These are phyloP conservation scores for Alternaria consortialis DNA, from an alignment of 2,329 filamentous ascomycete genomes.

Conservation along the genomic window DNA sequence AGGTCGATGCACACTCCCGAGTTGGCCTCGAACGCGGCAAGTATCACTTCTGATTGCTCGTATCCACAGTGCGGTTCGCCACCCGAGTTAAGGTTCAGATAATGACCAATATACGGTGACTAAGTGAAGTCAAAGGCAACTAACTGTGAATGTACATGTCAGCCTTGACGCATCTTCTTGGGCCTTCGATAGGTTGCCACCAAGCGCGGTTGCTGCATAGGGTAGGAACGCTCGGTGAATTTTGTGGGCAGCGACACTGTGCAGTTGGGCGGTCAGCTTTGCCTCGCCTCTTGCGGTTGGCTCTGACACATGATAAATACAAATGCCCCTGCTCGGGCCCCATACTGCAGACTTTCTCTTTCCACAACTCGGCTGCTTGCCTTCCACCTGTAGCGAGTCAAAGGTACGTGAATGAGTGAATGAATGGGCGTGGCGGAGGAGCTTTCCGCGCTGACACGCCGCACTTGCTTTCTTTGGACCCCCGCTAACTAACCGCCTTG, in stretches of 20 bases:
- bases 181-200: slow-evolving; percentile 45
- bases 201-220: slow-evolving; percentile 22
- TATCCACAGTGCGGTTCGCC: slow-evolving; percentile 17
- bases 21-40: slow-evolving; percentile 26
- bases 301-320: slow-evolving; percentile 36
- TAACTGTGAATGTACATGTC: slow-evolving; percentile 35
- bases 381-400: slow-evolving; percentile 14
- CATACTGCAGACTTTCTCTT: slow-evolving; percentile 9
- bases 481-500: slow-evolving; percentile 43
- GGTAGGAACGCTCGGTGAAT: slow-evolving; percentile 42
- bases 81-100: slow-evolving; percentile 16
- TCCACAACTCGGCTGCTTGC: slow-evolving; percentile 12
- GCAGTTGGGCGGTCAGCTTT: slow-evolving; percentile 26
- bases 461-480: slow-evolving; percentile 43
- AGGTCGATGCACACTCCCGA: slow-evolving; percentile 8
- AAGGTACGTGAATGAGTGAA: slow-evolving; percentile 32
- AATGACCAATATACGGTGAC: slow-evolving; percentile 29
- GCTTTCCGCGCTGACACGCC: slow-evolving; percentile 48
- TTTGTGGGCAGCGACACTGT: slow-evolving; percentile 27
- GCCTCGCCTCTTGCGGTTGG: slow-evolving; percentile 30
- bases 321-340: slow-evolving; percentile 24
- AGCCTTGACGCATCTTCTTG: slow-evolving; percentile 34
- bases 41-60: slow-evolving; percentile 32
- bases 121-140: slow-evolving; percentile 12
- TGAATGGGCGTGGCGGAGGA: slow-evolving; percentile 30